Evolutionary conservation across 148 eudicot species (phyloP).

Genomic region (Silene uniflora): DNA sequence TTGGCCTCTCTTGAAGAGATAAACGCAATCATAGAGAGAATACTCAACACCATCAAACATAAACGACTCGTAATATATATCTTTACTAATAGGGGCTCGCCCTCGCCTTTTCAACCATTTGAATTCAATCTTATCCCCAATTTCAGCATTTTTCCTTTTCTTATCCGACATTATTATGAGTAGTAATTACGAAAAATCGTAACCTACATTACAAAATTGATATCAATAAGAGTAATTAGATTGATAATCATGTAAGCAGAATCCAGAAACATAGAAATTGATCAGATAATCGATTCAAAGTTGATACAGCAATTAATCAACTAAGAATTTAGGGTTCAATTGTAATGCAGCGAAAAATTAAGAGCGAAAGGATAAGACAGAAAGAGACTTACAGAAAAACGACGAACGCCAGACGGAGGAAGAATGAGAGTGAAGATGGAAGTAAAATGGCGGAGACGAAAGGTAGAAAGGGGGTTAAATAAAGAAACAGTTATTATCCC

Average conservation of each 20-base stretch:
- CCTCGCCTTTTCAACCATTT: constrained; percentile 64
- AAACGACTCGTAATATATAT: constrained; percentile 63
- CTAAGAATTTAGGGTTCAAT: neutral
- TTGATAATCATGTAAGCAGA: neutral
- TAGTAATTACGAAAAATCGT: neutral
- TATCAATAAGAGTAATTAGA: neutral
- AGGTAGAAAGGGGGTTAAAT: neutral
- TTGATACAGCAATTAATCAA: neutral
- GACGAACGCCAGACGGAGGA: neutral
- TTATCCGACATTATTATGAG: constrained; percentile 21
- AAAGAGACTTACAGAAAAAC: neutral
- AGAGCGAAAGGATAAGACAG: neutral
- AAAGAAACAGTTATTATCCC: neutral
- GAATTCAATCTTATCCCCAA: constrained; percentile 40
- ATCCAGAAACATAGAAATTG: neutral
- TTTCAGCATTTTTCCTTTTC: constrained; percentile 19
- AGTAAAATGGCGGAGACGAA: neutral
- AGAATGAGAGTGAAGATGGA: neutral
- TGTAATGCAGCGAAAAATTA: neutral
- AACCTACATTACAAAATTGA: constrained; percentile 4
- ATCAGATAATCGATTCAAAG: neutral
- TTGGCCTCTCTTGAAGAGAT: constrained; percentile 45
- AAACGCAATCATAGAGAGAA: constrained; percentile 56
- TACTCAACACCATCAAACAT: constrained; percentile 53
- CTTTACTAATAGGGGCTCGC: constrained; percentile 39